These are phyloP conservation scores for Pinguiococcus pyrenoidosus DNA, from an alignment of 108 stramenopile species.

Conservation along the genomic window DNA sequence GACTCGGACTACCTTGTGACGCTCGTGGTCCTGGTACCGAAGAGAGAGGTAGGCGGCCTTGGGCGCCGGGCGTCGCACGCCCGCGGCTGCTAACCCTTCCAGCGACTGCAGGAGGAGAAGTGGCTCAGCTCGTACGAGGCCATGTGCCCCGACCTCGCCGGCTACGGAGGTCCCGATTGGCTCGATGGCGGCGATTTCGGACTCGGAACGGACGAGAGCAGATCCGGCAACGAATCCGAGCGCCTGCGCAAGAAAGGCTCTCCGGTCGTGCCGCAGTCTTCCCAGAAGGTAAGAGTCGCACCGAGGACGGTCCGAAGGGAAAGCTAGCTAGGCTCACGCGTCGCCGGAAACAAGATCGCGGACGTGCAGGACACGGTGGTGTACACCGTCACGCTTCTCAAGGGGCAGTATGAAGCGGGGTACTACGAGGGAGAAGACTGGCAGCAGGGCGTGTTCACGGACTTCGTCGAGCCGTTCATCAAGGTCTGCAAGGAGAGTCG, in stretches of 20 bases:
- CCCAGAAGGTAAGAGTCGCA: constrained; percentile 1
- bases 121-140: constrained; percentile 50
- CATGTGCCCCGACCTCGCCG: constrained; percentile 59
- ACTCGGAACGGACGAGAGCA: constrained; percentile 50
- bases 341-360: constrained; percentile 54
- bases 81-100: no score
- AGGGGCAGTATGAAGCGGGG: constrained; percentile 69
- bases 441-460: constrained; percentile 58
- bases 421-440: constrained; percentile 76
- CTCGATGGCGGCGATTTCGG: constrained; percentile 34
- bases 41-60: no score
- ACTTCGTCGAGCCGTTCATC: constrained; percentile 68
- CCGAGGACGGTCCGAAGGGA: neutral
- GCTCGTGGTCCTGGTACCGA: constrained; percentile 64
- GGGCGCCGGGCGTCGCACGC: no score
- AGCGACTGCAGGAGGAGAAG: constrained; percentile 46
- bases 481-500: constrained; percentile 73
- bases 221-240: constrained; percentile 57
- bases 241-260: constrained; percentile 66
- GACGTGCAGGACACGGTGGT: constrained; percentile 62
- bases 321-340: constrained; percentile 36
- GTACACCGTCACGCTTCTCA: constrained; percentile 76
- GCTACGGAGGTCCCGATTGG: constrained; percentile 79
- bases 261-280: constrained; percentile 54
- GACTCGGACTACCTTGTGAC: constrained; percentile 79